Conservation (phyloP, 345 rosid genomes). For the Acer saccharum region DNA sequence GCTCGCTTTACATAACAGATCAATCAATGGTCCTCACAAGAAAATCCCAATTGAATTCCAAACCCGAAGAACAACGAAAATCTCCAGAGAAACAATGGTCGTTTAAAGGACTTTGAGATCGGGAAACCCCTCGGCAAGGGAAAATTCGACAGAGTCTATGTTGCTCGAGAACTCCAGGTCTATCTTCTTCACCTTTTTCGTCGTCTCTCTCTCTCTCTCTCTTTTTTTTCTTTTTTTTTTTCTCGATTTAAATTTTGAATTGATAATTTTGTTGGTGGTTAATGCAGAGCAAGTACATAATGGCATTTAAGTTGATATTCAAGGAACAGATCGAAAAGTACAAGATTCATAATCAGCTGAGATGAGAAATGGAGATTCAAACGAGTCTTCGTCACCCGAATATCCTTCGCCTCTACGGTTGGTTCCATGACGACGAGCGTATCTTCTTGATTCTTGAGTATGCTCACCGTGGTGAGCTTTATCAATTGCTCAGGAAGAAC, state of each 20-base stretch:
- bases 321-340: constrained; percentile 90
- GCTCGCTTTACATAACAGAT: constrained; percentile 77
- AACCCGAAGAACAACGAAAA: constrained; percentile 25
- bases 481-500: constrained; percentile 56
- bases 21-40: not conserved
- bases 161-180: constrained; percentile 84
- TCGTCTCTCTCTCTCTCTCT: no score
- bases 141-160: constrained; percentile 86
- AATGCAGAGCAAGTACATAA: constrained; percentile 61
- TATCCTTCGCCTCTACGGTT: constrained; percentile 77
- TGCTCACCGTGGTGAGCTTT: constrained; percentile 90
- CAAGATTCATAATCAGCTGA: constrained; percentile 70
- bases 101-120: constrained; percentile 73
- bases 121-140: constrained; percentile 90
- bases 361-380: constrained; percentile 94
- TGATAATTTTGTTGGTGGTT: no score
- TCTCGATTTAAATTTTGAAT: not conserved
- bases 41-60: not conserved
- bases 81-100: constrained; percentile 52
- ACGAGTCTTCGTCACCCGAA: constrained; percentile 69
- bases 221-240: not conserved
- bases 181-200: not conserved
- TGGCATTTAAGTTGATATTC: constrained; percentile 86
- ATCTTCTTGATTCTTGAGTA: constrained; percentile 93
- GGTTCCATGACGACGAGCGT: constrained; percentile 79